Conservation (phyloP, 192 early-diverging fungal genomes). For the Chytriomyces hyalinus region DNA sequence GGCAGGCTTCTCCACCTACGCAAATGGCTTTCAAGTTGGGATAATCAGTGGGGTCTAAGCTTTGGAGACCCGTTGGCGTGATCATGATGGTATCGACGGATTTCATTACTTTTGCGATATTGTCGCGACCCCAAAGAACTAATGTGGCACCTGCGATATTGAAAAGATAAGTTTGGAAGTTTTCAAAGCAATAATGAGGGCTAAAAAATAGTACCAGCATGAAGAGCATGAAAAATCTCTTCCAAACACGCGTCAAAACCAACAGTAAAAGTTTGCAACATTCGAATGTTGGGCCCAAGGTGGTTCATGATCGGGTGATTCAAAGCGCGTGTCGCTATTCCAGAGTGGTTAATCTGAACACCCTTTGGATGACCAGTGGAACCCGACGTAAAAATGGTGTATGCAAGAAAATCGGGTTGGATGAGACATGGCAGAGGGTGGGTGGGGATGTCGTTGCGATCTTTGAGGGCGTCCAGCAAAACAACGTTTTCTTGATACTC, state of each 20-base stretch:
- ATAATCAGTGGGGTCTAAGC: conserved; percentile 34
- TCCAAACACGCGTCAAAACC: conserved; percentile 39
- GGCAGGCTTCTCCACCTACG: conserved; percentile 29
- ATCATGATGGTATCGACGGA: conserved; percentile 25
- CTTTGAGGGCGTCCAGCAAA: not conserved
- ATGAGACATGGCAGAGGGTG: too few relatives aligned
- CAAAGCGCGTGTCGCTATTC: conserved; percentile 27
- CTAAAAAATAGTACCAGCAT: too few relatives aligned
- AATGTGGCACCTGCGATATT: conserved; percentile 22
- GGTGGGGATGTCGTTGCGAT: not conserved
- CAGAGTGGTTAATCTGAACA: conserved; percentile 37
- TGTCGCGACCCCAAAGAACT: conserved; percentile 23
- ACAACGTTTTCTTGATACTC: not conserved
- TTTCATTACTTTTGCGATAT: conserved; percentile 24
- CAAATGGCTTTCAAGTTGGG: conserved; percentile 40
- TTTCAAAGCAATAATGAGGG: too few relatives aligned
- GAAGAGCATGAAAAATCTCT: conserved; percentile 38
- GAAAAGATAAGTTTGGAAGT: too few relatives aligned
- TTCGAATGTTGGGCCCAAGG: conserved; percentile 1
- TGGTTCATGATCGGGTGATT: conserved; percentile 8
- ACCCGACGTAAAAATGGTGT: conserved; percentile 47
- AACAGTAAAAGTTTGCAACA: conserved; percentile 30
- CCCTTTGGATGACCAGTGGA: conserved; percentile 55
- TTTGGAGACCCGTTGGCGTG: conserved; percentile 38
- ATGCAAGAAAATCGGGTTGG: not conserved